Conservation (phyloP, 345 rosid genomes). For the Rhizophora apiculata region DNA sequence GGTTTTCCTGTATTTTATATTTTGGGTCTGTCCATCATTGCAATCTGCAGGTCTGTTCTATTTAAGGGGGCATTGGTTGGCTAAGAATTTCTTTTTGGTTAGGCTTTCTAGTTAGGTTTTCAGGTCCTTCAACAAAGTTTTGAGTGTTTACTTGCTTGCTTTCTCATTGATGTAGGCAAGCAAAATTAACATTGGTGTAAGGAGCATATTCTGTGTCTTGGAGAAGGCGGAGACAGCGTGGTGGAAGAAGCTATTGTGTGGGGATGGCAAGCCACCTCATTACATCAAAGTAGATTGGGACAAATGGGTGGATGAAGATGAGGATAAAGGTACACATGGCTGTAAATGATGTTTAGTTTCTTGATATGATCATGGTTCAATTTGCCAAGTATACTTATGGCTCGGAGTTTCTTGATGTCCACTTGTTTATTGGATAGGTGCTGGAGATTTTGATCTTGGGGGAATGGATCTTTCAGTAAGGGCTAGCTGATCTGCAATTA, state of each 20-base stretch:
- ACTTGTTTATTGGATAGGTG: slow-evolving; percentile 37
- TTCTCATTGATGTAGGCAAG: slow-evolving; percentile 45
- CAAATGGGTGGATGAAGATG: slow-evolving; percentile 93
- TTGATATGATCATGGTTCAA: not conserved
- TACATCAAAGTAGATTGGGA: slow-evolving; percentile 87
- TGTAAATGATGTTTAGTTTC: not conserved
- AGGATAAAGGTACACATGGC: slow-evolving; percentile 36
- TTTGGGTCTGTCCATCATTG: too few species aligned
- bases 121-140: not conserved
- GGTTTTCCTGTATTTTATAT: too few species aligned
- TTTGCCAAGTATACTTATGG: not conserved
- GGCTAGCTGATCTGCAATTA: not conserved
- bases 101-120: not conserved
- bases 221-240: slow-evolving; percentile 75
- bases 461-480: slow-evolving; percentile 83
- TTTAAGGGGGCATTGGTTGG: too few species aligned
- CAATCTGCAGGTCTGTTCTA: too few species aligned
- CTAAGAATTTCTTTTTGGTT: too few species aligned
- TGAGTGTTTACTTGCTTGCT: not conserved
- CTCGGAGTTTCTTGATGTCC: slow-evolving; percentile 1
- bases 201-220: slow-evolving; percentile 67
- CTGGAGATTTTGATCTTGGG: slow-evolving; percentile 52
- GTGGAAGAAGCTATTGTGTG: slow-evolving; percentile 72
- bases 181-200: slow-evolving; percentile 62
- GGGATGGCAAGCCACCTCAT: slow-evolving; percentile 67